Evolutionary conservation across 2,329 filamentous ascomycete genomes (phyloP).

Genomic region (Alternaria hordeiaustralica): DNA sequence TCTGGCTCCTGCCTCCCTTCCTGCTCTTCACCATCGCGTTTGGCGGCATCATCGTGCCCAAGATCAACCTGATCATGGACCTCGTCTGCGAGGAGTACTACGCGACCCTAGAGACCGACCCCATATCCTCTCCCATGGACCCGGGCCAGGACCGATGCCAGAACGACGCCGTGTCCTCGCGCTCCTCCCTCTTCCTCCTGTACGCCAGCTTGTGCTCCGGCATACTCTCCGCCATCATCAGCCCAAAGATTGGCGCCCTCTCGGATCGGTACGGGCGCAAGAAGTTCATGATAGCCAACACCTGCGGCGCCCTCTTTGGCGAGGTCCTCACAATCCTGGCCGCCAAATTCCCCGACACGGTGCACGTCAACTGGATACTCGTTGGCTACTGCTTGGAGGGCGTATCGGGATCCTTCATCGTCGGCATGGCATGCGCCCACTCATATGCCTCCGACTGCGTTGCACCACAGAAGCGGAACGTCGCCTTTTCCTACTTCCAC

Average conservation of each 20-base stretch:
- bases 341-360: slow-evolving; percentile 72
- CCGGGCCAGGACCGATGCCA: slow-evolving; percentile 70
- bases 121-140: slow-evolving; percentile 47
- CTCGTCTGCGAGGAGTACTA: slow-evolving; percentile 87
- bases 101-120: slow-evolving; percentile 58
- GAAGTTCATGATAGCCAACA: slow-evolving; percentile 73
- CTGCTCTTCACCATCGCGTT: slow-evolving; percentile 83
- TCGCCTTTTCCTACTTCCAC: slow-evolving; percentile 88
- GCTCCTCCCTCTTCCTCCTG: slow-evolving; percentile 79
- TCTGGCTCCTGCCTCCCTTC: slow-evolving; percentile 83
- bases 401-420: slow-evolving; percentile 85
- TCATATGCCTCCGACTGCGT: slow-evolving; percentile 93
- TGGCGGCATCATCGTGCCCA: slow-evolving; percentile 84
- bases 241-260: slow-evolving; percentile 81
- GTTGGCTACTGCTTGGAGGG: slow-evolving; percentile 81
- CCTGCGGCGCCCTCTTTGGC: slow-evolving; percentile 73
- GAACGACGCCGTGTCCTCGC: slow-evolving; percentile 77
- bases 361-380: slow-evolving; percentile 81
- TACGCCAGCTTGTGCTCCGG: slow-evolving; percentile 77
- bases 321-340: slow-evolving; percentile 82
- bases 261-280: slow-evolving; percentile 88
- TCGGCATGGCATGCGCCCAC: slow-evolving; percentile 77
- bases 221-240: slow-evolving; percentile 77
- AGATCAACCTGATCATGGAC: slow-evolving; percentile 82
- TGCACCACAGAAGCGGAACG: slow-evolving; percentile 76